Base-by-base conservation (phyloP, 768 basidiomycete species). In the Phaeotremella fagi region DNA sequence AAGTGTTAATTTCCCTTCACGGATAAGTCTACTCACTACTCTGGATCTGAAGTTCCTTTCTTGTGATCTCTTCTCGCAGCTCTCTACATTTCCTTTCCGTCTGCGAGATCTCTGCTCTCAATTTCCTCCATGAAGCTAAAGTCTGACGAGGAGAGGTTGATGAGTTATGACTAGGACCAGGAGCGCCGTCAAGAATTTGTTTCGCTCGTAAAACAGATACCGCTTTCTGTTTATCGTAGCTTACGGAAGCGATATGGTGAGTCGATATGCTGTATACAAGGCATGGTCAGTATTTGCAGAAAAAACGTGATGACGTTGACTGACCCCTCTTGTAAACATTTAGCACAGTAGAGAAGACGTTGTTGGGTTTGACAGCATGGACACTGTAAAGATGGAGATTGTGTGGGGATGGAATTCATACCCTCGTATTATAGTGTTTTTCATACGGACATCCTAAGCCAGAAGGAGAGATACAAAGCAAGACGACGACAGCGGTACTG, bases 51-150 rank as follows among this genome's bases (percentile, higher is more conserved):
- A n/a, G 3, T 41, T 53, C 52, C n/a, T 36, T n/a, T n/a, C 43
- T n/a, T 4, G 26, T n/a, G 11, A 59, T 50, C 20, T 38, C 16
- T 31, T 35, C 23, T 14, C 25, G 52, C 11, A 63, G 44, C 12
- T 45, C 45, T 3, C 37, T 25, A 29, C 60, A 51, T 23, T 58
- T 38, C n/a, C 26, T 36, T 31, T 58, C 50, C 26, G 22, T 26
- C 1, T 36, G 38, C 3, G 56, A 64, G 5, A 69, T 51, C 36
- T 66, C 61, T 3, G 64, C 59, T 15, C 67, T 46, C 0, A 69
- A 50, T 3, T 29, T 15, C 6, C 64, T 25, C 64, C 64, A 65
- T 12, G 47, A 52, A 15, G 48, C 48, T 12, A 59, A 11, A 11
- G 55, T 52, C 36, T 23, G 38, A 14, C 38, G 38, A 22, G 38